phyloP scores from a whole-genome alignment of 345 rosid genomes.

The Populus pruinosa region DNA sequence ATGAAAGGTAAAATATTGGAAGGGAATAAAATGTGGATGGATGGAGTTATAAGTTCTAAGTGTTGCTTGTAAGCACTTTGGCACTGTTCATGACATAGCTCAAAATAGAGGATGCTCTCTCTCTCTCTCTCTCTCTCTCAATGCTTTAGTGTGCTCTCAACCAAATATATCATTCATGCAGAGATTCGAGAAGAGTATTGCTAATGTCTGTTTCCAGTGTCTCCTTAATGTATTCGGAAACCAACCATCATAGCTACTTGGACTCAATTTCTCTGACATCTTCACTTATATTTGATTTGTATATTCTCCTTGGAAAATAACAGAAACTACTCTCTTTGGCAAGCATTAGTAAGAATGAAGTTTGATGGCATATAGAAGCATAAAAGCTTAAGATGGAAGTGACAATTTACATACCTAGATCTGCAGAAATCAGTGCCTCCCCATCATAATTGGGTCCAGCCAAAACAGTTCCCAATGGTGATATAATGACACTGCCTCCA shows the following conservation, averaged over 20 bases:
- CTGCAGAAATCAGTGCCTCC: slow-evolving; percentile 82
- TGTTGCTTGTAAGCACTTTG: no score
- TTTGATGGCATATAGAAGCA: background rate
- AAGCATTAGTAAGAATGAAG: background rate
- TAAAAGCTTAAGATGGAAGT: background rate
- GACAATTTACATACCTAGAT: slow-evolving; percentile 51
- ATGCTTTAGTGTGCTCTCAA: no score
- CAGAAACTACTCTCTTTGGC: background rate
- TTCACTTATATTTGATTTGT: background rate
- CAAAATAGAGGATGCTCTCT: no score
- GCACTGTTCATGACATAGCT: no score
- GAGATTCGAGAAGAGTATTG: background rate
- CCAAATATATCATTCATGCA: no score
- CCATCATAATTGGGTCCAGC: slow-evolving; percentile 92
- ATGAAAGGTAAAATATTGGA: no score
- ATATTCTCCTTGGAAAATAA: background rate
- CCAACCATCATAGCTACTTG: background rate
- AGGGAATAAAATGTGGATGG: no score
- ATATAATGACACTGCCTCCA: slow-evolving; percentile 87
- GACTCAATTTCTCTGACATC: background rate
- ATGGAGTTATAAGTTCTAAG: no score
- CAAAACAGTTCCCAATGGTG: slow-evolving; percentile 75
- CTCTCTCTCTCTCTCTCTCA: no score
- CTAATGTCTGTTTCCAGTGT: background rate
- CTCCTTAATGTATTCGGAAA: background rate